phyloP scores from a whole-genome alignment of 345 rosid genomes.

The Durio zibethinus region DNA sequence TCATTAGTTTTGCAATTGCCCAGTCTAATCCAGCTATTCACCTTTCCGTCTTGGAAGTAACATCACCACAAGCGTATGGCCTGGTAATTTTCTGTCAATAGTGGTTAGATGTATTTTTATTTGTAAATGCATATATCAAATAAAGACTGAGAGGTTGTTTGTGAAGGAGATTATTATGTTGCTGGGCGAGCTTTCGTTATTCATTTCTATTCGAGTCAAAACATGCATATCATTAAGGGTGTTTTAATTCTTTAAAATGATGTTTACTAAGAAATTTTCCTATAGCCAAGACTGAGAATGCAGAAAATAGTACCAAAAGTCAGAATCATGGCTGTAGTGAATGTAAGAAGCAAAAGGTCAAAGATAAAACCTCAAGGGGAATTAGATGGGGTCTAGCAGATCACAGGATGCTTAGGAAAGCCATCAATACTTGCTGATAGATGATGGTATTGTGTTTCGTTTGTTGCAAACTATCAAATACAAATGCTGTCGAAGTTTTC shows the following conservation, averaged over 20 bases:
- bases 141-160: not conserved
- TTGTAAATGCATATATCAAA: not conserved
- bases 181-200: not conserved
- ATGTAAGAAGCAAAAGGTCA: not conserved
- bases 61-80: constrained; percentile 96
- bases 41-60: constrained; percentile 78
- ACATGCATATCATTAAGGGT: not conserved
- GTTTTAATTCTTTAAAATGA: not conserved
- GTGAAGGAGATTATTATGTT: not conserved
- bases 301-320: not conserved
- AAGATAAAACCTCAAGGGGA: not conserved
- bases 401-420: not conserved
- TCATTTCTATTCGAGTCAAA: not conserved
- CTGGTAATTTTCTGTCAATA: constrained; percentile 50
- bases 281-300: not conserved
- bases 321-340: not conserved
- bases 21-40: constrained; percentile 45
- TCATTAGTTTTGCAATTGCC: constrained; percentile 58
- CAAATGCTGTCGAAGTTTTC: not conserved
- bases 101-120: not conserved
- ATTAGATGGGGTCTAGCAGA: not conserved
- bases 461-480: not conserved
- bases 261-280: not conserved
- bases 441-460: not conserved
- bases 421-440: not conserved